A percentile compares a stretch with the other conserved stretches of the same genome.
phyloP scores from a whole-genome alignment of 2,329 filamentous ascomycete genomes.

The Kalmusia sp. region DNA sequence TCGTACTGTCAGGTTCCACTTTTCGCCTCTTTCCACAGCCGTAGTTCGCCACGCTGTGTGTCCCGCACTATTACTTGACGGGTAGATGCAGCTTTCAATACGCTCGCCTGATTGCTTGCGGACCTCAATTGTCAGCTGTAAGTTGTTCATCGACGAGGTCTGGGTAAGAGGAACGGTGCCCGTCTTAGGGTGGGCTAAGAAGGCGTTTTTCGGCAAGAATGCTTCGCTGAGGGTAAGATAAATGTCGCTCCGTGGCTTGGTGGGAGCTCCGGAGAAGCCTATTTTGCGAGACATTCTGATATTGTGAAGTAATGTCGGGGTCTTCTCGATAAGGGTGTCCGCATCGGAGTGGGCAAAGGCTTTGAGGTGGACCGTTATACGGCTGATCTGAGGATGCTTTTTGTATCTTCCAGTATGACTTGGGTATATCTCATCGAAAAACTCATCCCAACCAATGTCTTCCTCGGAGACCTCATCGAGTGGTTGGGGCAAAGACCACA shows the following conservation, averaged over 20 bases:
- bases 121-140: conserved; percentile 90
- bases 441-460: conserved; percentile 72
- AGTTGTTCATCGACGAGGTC: conserved; percentile 70
- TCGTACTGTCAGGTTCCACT: conserved; percentile 88
- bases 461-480: conserved; percentile 52
- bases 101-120: conserved; percentile 78
- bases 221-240: conserved; percentile 87
- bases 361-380: conserved; percentile 79
- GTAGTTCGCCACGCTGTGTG: conserved; percentile 89
- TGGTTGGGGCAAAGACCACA: conserved; percentile 71
- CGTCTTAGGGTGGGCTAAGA: conserved; percentile 73
- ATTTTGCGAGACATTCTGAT: conserved; percentile 85
- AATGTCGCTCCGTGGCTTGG: conserved; percentile 88
- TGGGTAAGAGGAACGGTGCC: conserved; percentile 79
- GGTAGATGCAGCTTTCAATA: conserved; percentile 86
- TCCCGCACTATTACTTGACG: conserved; percentile 79
- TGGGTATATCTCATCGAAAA: conserved; percentile 70
- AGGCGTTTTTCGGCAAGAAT: conserved; percentile 71
- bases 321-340: conserved; percentile 81
- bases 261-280: conserved; percentile 91
- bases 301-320: conserved; percentile 84
- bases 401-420: conserved; percentile 78
- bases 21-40: conserved; percentile 77
- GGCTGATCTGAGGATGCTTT: conserved; percentile 74
- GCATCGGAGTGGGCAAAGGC: conserved; percentile 80